A percentile compares a stretch with the other conserved stretches of the same genome.
phyloP scores from a whole-genome alignment of 2,329 filamentous ascomycete genomes.

The Clonostachys solani region DNA sequence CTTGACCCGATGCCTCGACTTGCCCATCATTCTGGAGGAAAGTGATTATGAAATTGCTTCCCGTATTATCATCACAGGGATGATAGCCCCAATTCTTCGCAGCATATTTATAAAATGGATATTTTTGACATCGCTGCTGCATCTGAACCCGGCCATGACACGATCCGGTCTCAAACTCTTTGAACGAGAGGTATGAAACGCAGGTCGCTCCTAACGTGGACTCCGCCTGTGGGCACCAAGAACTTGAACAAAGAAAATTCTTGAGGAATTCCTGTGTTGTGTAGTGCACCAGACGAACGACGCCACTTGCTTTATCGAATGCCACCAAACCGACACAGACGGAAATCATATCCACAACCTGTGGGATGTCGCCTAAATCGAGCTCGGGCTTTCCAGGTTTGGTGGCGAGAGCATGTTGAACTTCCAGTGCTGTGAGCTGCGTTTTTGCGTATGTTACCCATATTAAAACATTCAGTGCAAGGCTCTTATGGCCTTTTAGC shows the following conservation, averaged over 20 bases:
- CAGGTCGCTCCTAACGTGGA: conserved; percentile 13
- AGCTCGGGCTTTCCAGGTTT: conserved; percentile 15
- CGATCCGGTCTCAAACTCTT: conserved; percentile 3
- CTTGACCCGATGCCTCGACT: neutral
- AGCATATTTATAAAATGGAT: neutral
- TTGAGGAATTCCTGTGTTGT: conserved; percentile 39
- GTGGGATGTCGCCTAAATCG: conserved; percentile 22
- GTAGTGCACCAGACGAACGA: conserved; percentile 36
- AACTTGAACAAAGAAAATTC: too few species aligned
- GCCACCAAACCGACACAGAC: conserved; percentile 34
- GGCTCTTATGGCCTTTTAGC: conserved; percentile 9
- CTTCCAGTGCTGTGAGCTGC: conserved; percentile 21
- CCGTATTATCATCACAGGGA: neutral
- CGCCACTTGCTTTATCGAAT: conserved; percentile 25
- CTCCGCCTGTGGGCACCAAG: conserved; percentile 24
- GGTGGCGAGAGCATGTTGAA: conserved; percentile 34
- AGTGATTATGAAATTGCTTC: neutral
- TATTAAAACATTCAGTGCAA: conserved; percentile 27
- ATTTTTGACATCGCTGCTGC: neutral
- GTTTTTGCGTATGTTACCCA: conserved; percentile 32
- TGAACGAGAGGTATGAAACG: conserved; percentile 6
- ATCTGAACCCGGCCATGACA: conserved; percentile 2
- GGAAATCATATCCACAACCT: conserved; percentile 22
- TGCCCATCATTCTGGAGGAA: neutral
- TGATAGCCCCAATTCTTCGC: neutral